Conservation (phyloP, 192 early-diverging fungal species). For the Linnemannia hyalina region DNA sequence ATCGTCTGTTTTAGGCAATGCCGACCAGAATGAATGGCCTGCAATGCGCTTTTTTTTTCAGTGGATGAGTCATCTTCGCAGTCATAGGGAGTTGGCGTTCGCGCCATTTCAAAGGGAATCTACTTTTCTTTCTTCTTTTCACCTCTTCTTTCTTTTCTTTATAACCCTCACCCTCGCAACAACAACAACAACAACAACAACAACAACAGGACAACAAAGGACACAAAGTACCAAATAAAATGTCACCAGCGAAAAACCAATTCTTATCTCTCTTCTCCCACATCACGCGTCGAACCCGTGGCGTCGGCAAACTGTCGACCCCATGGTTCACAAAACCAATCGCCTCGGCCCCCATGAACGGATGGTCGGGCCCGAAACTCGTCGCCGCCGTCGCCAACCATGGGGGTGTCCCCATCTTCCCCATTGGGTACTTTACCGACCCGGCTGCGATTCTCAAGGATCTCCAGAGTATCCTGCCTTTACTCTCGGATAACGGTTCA, state of each 20-base stretch:
- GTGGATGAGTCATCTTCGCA: too few relatives aligned
- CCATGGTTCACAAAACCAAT: slow-evolving; percentile 52
- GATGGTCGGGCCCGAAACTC: slow-evolving; percentile 53
- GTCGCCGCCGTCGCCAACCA: slow-evolving; percentile 58
- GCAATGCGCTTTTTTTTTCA: too few relatives aligned
- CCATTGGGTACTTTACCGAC: slow-evolving; percentile 48
- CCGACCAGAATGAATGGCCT: too few relatives aligned
- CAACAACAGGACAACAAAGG: not conserved
- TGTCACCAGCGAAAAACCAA: not conserved
- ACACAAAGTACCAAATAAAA: not conserved
- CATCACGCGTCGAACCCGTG: not conserved
- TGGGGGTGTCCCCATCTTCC: slow-evolving; percentile 51
- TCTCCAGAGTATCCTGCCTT: slow-evolving; percentile 8
- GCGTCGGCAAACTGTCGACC: not conserved
- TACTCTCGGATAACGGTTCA: slow-evolving; percentile 3
- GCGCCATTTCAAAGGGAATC: too few relatives aligned
- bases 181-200: not conserved
- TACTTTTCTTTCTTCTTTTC: too few relatives aligned
- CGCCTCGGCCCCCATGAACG: slow-evolving; percentile 61
- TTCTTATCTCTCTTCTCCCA: not conserved
- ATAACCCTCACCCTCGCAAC: not conserved
- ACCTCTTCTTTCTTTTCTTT: too few relatives aligned
- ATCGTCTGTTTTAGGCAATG: too few relatives aligned
- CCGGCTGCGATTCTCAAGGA: slow-evolving; percentile 38
- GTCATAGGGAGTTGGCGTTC: too few relatives aligned